Base-by-base conservation (phyloP, 148 eudicot species). In the Camellia sinensis region DNA sequence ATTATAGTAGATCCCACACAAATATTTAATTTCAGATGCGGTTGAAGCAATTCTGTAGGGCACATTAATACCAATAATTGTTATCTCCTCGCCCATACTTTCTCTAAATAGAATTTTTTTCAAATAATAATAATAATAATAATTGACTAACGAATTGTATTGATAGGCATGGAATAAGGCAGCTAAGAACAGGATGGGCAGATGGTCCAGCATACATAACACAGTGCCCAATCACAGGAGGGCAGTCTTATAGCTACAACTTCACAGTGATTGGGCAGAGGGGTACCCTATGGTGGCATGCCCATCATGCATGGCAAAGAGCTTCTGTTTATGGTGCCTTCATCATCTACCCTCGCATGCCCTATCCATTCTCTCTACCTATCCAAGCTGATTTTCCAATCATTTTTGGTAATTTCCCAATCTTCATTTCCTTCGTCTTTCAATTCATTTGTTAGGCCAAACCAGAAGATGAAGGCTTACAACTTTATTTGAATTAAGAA, bases 141-240 rank as follows among this genome's bases (percentile, higher is more conserved):
- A 29, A 29, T 29, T 29, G 37, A 29, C 37, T 29, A 29, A 29
- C 37, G 37, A 29, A 29, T 29, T 66, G 44, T 3, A 37, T 66
- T 11, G 2, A 66, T 37, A 88, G 90, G 90, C 90, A 88, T 76
- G 90, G 88, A 75, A 66, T 88, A 63, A 78, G 82, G 77, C 90
- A 86, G 65, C 7, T 86, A 7, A 80, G 90, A 74, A 88, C 85
- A 57, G 90, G 87, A 63, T 88, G 90, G 90, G 88, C 90, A 5
- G 90, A 88, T 75, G 90, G 90, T 7, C 90, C 90, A 40, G 90
- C 90, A 10, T 88, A 88, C 78, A 65, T 88, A 43, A 88, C 90
- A 15, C 90, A 88, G 37, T 88, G 88, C 70, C 90, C 90, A 13
- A 88, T 88, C n/a, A 78, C 74, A 53, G 69, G 78, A 61, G 90